Conservation (phyloP, 2,329 filamentous ascomycete species). For the Daldinia sp. region DNA sequence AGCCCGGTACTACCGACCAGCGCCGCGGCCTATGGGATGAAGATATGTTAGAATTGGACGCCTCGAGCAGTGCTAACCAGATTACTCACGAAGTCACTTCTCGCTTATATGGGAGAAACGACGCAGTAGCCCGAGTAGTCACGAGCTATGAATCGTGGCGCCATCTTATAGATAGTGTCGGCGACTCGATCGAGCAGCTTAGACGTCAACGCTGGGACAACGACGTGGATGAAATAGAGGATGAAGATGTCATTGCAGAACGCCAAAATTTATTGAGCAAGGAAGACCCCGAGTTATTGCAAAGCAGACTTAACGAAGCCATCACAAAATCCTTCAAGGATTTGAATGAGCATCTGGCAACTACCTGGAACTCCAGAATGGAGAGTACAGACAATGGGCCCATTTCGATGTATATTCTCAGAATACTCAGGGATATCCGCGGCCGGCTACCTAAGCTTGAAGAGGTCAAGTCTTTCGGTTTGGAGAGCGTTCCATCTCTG, state of each 20-base stretch:
- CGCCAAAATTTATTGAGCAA: slow-evolving; percentile 76
- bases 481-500: slow-evolving; percentile 71
- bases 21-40: slow-evolving; percentile 75
- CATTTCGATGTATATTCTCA: slow-evolving; percentile 75
- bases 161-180: slow-evolving; percentile 75
- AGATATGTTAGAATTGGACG: slow-evolving; percentile 72
- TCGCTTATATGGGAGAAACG: slow-evolving; percentile 78
- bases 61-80: slow-evolving; percentile 71
- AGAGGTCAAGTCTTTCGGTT: slow-evolving; percentile 66
- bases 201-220: slow-evolving; percentile 80
- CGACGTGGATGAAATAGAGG: slow-evolving; percentile 78
- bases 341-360: slow-evolving; percentile 67
- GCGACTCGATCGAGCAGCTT: slow-evolving; percentile 72
- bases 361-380: slow-evolving; percentile 62
- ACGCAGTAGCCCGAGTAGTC: slow-evolving; percentile 71
- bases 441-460: slow-evolving; percentile 69
- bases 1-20: slow-evolving; percentile 62
- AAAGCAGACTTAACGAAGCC: slow-evolving; percentile 68
- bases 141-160: slow-evolving; percentile 79
- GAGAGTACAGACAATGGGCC: slow-evolving; percentile 62
- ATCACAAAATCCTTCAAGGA: slow-evolving; percentile 68
- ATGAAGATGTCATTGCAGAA: slow-evolving; percentile 76
- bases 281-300: slow-evolving; percentile 75
- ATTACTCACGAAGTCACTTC: slow-evolving; percentile 79
- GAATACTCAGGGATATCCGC: slow-evolving; percentile 80